Evolutionary conservation across 164 flowering plant genomes (phyloP).

Genomic region (Vitis labrusca): DNA sequence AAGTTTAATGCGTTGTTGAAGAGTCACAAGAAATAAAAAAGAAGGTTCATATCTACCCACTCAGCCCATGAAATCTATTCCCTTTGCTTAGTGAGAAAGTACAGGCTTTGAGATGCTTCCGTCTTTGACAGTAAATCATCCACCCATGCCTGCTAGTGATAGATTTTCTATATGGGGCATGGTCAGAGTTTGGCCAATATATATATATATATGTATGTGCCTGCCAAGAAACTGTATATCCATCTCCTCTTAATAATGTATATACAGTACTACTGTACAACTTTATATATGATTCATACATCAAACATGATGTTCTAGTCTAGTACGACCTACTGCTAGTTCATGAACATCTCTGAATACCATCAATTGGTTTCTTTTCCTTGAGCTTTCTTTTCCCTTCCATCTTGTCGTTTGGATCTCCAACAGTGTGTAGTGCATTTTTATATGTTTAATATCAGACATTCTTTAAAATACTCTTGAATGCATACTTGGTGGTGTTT

Average conservation of each 20-base stretch:
- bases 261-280: background rate
- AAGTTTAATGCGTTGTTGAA: constrained; percentile 6
- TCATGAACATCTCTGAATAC: constrained; percentile 1
- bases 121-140: too few species aligned
- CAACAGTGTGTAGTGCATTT: constrained; percentile 3
- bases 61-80: too few species aligned
- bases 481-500: constrained; percentile 10
- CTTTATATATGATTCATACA: background rate
- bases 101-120: too few species aligned
- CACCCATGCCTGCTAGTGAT: too few species aligned
- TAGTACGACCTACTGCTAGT: background rate
- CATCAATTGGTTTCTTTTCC: background rate
- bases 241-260: too few species aligned
- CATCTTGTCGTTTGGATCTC: constrained; percentile 7
- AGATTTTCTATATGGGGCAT: too few species aligned
- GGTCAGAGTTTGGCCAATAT: too few species aligned
- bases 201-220: too few species aligned
- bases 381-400: background rate
- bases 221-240: too few species aligned
- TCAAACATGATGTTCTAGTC: background rate
- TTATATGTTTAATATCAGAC: background rate
- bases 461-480: background rate
- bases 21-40: background rate
- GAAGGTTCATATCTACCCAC: too few species aligned
- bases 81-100: too few species aligned